Conservation (phyloP, 495 filamentous ascomycete genomes). For the Penicillium silybi region DNA sequence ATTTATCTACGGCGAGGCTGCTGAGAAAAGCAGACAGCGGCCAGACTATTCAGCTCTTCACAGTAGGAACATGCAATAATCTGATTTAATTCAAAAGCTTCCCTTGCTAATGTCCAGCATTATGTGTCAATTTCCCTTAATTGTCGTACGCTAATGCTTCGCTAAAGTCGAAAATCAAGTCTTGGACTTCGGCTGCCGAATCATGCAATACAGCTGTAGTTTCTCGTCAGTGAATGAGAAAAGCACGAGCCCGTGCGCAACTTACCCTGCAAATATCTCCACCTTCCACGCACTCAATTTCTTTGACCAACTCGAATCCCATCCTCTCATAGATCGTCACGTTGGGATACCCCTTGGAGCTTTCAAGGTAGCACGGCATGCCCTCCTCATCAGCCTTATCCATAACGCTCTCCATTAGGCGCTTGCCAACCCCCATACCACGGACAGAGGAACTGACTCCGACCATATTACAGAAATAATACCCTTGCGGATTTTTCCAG, state of each 20-base stretch:
- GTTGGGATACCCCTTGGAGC: constrained; percentile 58
- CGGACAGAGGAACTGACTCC: constrained; percentile 58
- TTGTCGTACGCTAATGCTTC: background rate
- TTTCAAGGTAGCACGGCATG: constrained; percentile 61
- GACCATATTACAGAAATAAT: constrained; percentile 69
- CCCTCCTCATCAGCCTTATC: constrained; percentile 56
- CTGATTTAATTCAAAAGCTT: background rate
- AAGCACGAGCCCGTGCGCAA: background rate
- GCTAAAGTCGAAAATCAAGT: background rate
- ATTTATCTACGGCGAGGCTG: no score
- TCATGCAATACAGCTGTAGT: constrained; percentile 26
- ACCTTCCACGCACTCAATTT: constrained; percentile 60
- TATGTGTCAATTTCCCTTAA: background rate
- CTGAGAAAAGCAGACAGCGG: no score
- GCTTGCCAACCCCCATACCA: constrained; percentile 56
- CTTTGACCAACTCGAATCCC: constrained; percentile 57
- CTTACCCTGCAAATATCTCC: constrained; percentile 42
- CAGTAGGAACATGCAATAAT: no score
- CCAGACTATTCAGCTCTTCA: no score
- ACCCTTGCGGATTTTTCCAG: constrained; percentile 46
- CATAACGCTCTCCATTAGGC: constrained; percentile 55
- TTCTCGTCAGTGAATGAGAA: constrained; percentile 3
- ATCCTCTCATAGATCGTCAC: constrained; percentile 62
- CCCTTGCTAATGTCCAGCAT: background rate
- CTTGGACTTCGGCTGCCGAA: constrained; percentile 17